These are phyloP conservation scores for Aspergillus sp. DNA, from an alignment of 2,329 filamentous ascomycete species.

Conservation along the genomic window DNA sequence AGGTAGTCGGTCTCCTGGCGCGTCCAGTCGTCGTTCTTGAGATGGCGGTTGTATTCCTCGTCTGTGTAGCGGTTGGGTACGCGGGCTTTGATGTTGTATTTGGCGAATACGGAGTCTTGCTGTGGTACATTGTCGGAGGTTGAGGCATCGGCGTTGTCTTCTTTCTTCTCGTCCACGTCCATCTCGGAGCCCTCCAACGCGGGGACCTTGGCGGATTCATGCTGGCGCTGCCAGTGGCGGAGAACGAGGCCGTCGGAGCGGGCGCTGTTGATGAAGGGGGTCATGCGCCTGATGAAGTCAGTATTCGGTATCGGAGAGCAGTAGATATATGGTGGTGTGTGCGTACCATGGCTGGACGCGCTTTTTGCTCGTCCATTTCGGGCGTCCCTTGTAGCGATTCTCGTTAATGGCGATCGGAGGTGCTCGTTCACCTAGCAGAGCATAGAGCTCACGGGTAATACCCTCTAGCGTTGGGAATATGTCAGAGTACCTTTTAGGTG, in stretches of 20 bases:
- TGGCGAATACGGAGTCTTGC: conserved; percentile 67
- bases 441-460: conserved; percentile 53
- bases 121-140: conserved; percentile 34
- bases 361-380: conserved; percentile 49
- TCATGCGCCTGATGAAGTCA: conserved; percentile 61
- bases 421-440: conserved; percentile 53
- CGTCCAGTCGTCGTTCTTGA: conserved; percentile 78
- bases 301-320: not conserved
- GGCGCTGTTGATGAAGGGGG: conserved; percentile 74
- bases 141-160: conserved; percentile 32
- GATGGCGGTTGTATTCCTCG: conserved; percentile 76
- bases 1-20: conserved; percentile 94
- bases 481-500: conserved; percentile 1
- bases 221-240: conserved; percentile 77
- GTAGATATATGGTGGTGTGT: conserved; percentile 20
- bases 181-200: conserved; percentile 40
- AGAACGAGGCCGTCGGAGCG: conserved; percentile 71
- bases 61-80: conserved; percentile 76
- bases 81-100: conserved; percentile 80
- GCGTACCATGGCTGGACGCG: conserved; percentile 47
- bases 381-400: conserved; percentile 54
- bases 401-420: conserved; percentile 56
- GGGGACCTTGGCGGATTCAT: conserved; percentile 44
- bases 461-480: conserved; percentile 40
- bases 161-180: conserved; percentile 43